phyloP scores from a whole-genome alignment of 2,329 filamentous ascomycete species.

The Gnomoniopsis smithogilvyi region DNA sequence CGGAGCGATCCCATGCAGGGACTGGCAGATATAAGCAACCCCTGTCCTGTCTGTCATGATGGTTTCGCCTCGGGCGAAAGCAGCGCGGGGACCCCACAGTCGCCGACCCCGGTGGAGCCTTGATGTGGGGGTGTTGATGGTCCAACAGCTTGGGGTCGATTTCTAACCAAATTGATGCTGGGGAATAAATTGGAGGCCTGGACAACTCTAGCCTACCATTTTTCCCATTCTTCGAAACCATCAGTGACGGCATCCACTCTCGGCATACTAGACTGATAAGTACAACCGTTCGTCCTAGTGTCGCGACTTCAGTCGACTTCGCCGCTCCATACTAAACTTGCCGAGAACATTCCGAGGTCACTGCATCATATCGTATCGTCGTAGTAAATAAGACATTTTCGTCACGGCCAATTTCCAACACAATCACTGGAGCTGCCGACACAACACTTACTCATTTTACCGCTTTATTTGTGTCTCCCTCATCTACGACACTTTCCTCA shows the following conservation, averaged over 20 bases:
- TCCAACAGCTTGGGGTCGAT: conserved; percentile 17
- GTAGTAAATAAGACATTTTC: not conserved
- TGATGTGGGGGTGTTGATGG: not conserved
- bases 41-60: not conserved
- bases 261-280: not conserved
- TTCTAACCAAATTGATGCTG: conserved; percentile 6
- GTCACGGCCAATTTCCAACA: not conserved
- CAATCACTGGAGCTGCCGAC: no score
- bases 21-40: not conserved
- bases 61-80: not conserved
- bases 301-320: not conserved
- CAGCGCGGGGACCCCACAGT: not conserved
- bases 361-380: not conserved
- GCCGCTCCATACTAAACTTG: not conserved
- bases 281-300: not conserved
- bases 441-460: not conserved
- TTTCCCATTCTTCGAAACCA: not conserved
- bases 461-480: not conserved
- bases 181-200: not conserved
- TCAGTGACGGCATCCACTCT: conserved; percentile 13
- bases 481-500: not conserved
- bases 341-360: not conserved
- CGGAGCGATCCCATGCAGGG: not conserved
- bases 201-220: not conserved
- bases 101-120: not conserved